A percentile compares a stretch with the other conserved stretches of the same genome.
Evolutionary conservation across 2,329 filamentous ascomycete species (phyloP).

Genomic region (Pseudogymnoascus sp.): DNA sequence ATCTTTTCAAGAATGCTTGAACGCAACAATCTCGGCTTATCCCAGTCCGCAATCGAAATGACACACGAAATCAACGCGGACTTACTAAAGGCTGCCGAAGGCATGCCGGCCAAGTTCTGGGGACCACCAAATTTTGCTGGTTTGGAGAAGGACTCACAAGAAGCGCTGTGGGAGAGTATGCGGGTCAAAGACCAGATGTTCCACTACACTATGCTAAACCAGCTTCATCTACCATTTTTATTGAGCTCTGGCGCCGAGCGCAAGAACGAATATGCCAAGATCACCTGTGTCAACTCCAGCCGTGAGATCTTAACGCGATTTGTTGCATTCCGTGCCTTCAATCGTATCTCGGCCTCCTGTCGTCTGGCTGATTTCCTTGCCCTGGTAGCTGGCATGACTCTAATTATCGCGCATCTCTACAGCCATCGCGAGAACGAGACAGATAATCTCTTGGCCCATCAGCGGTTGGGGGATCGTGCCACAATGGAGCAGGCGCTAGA

Average conservation of each 20-base stretch:
- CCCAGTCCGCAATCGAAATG: not conserved
- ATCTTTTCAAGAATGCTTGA: conserved; percentile 33
- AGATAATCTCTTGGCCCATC: conserved; percentile 32
- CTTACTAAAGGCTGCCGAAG: conserved; percentile 27
- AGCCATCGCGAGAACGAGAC: conserved; percentile 18
- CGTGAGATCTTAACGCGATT: conserved; percentile 34
- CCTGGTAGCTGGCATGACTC: conserved; percentile 32
- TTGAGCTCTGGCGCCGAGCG: conserved; percentile 21
- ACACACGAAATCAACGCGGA: conserved; percentile 30
- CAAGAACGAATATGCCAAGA: conserved; percentile 29
- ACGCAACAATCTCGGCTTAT: conserved; percentile 27
- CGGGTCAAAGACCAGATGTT: conserved; percentile 31
- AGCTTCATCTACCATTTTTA: conserved; percentile 36
- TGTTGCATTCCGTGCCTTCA: conserved; percentile 29
- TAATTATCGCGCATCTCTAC: conserved; percentile 34
- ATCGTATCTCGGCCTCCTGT: conserved; percentile 27
- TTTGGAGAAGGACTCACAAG: conserved; percentile 15
- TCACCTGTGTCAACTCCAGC: conserved; percentile 33
- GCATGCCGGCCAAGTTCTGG: conserved; percentile 34
- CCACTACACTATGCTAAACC: conserved; percentile 34
- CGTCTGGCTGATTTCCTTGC: conserved; percentile 34
- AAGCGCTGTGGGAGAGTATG: conserved; percentile 26
- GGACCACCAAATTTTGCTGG: conserved; percentile 23
- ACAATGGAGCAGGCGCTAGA: conserved; percentile 33
- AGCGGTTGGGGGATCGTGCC: conserved; percentile 34